A percentile compares a stretch with the other conserved stretches of the same genome.
Evolutionary conservation across 331 rosid species (phyloP).

Genomic region (Saraca asoca): DNA sequence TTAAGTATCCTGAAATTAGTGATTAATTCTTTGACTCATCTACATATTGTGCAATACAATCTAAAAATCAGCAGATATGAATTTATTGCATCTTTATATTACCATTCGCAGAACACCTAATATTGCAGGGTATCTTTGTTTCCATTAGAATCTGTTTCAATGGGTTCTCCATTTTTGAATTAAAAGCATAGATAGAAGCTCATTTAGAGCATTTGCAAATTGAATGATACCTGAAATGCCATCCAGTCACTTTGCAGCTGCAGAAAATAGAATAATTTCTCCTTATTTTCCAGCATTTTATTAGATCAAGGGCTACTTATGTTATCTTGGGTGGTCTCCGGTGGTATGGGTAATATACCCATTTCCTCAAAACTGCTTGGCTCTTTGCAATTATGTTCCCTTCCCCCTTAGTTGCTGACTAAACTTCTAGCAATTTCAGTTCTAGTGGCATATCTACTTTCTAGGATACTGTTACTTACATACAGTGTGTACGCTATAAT

Average conservation of each 20-base stretch:
- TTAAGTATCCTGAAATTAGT: background rate
- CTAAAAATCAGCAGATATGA: constrained; percentile 20
- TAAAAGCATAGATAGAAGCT: background rate
- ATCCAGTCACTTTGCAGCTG: background rate
- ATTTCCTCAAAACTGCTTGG: background rate
- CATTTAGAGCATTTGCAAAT: background rate
- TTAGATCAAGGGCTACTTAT: background rate
- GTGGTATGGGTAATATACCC: too few species aligned
- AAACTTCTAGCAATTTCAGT: too few species aligned
- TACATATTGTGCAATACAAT: background rate
- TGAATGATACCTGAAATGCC: background rate
- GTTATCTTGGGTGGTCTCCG: background rate
- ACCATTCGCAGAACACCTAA: background rate
- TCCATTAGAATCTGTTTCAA: background rate
- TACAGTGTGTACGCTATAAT: too few species aligned
- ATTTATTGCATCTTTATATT: too few species aligned
- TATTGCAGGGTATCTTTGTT: background rate
- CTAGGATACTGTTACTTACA: too few species aligned
- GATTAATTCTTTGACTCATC: background rate
- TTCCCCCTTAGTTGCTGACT: background rate
- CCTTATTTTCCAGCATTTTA: background rate
- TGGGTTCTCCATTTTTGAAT: constrained; percentile 3
- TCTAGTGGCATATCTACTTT: too few species aligned
- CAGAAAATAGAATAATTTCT: background rate
- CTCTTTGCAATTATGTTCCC: background rate